Base-by-base conservation (phyloP, 805 yeast genomes). In the Clavispora asparagi region DNA sequence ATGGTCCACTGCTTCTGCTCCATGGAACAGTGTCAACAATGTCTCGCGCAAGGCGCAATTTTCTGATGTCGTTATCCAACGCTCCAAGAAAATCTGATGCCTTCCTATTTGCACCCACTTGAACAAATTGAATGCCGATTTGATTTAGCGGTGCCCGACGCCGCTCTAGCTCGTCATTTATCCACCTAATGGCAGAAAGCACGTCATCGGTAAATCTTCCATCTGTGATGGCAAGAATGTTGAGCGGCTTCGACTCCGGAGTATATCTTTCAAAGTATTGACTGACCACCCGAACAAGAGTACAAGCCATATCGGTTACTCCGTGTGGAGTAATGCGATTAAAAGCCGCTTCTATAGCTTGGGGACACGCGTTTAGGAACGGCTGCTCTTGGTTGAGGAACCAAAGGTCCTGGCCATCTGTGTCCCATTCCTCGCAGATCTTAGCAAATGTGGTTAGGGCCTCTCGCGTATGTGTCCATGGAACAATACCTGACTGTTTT, bases 21-120 rank as follows among this genome's bases (percentile, higher is more conserved):
- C 55, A 52, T 6, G 55, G 54, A 17, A 52, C 54, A 11, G 54
- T 52, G 39, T 50, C 54, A n/a, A 52, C 42, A 16, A 50, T 50
- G 23, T 50, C 54, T 9, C 50, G 52, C 17, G 26, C 7, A 14
- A 41, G 33, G 8, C 30, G 16, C 3, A 12, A 7, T 4, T 13
- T 2, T 16, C 12, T 13, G n/a, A 44, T 16, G 28, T 42, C 41
- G 38, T 48, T 52, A 23, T 50, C 55, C 45, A 52, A 44, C 10
- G 44, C 41, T n/a, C 40, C 46, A 11, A 52, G 45, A 27, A 42
- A 45, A 16, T 25, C 33, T 14, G 31, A 39, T 10, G 56, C 54
- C 19, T 48, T 47, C n/a, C 26, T 17, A 36, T 50, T 52, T 6
- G 54, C 50, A 1, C 56, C 56, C 13, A 52, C 48, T 39, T 52